phyloP scores from a whole-genome alignment of 371 early-diverging fungal genomes.

The Apophysomyces variabilis region DNA sequence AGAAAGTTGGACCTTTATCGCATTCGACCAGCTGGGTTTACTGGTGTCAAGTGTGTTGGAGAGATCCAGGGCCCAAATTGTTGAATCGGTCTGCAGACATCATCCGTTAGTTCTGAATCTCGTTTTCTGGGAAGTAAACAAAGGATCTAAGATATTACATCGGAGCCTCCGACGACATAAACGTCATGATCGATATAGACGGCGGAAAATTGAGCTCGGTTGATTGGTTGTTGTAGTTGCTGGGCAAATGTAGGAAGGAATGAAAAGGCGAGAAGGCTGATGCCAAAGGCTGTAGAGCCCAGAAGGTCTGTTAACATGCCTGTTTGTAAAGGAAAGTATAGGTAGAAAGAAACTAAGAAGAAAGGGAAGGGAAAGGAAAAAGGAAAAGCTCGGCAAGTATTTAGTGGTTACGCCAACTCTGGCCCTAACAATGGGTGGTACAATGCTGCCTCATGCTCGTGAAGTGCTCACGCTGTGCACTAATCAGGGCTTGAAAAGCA shows the following conservation, averaged over 20 bases:
- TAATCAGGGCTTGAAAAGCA: not conserved
- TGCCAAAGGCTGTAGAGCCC: slow-evolving; percentile 2
- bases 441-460: slow-evolving; percentile 20
- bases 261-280: slow-evolving; percentile 5
- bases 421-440: not conserved
- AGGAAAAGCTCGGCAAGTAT: slow-evolving; percentile 12
- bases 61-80: slow-evolving; percentile 35
- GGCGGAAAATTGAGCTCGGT: slow-evolving; percentile 22
- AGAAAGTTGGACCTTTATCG: not conserved
- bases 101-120: not conserved
- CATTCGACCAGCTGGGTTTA: slow-evolving; percentile 28
- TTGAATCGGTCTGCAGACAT: slow-evolving; percentile 21
- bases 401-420: not conserved
- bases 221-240: slow-evolving; percentile 15
- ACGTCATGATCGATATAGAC: slow-evolving; percentile 12
- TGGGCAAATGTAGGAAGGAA: slow-evolving; percentile 1
- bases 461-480: slow-evolving; percentile 28
- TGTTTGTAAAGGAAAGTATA: slow-evolving; percentile 20
- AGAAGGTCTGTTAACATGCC: not conserved
- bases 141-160: slow-evolving; percentile 17
- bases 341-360: not conserved
- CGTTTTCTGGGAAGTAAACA: not conserved
- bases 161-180: slow-evolving; percentile 34
- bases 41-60: slow-evolving; percentile 25
- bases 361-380: slow-evolving; percentile 14